Conservation (phyloP, 164 flowering plant species). For the Kalanchoe fedtschenkoi region DNA sequence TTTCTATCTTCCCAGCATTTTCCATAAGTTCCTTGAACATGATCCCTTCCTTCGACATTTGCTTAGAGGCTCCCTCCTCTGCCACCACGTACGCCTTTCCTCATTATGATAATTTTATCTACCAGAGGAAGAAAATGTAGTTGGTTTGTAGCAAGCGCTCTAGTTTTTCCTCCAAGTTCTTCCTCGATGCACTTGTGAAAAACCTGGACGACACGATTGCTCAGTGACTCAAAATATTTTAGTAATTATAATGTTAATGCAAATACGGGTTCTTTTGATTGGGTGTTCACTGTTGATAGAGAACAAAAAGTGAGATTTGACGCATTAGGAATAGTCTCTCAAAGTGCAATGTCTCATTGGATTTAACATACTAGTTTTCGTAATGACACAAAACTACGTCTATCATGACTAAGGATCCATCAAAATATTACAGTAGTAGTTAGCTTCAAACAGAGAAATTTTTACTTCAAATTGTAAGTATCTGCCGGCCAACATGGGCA, state of each 20-base stretch:
- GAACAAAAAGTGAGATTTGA: background rate
- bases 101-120: slow-evolving; percentile 74
- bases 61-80: slow-evolving; percentile 95
- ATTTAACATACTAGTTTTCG: background rate
- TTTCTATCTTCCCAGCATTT: slow-evolving; percentile 95
- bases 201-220: slow-evolving; percentile 34
- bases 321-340: background rate
- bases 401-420: background rate
- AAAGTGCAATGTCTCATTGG: too few species aligned
- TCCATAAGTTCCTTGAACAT: slow-evolving; percentile 83
- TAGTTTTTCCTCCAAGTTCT: slow-evolving; percentile 70
- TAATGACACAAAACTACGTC: background rate
- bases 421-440: background rate
- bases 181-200: slow-evolving; percentile 84
- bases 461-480: slow-evolving; percentile 11
- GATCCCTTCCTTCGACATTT: slow-evolving; percentile 51
- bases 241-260: background rate
- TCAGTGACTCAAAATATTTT: background rate
- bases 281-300: background rate
- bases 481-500: slow-evolving; percentile 95
- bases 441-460: background rate
- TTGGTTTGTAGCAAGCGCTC: slow-evolving; percentile 95
- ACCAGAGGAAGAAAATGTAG: slow-evolving; percentile 93
- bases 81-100: slow-evolving; percentile 80
- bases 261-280: background rate